Evolutionary conservation across 2,329 filamentous ascomycete species (phyloP), one percentile per base, ranked within the genome.

Genomic region (Hortaea werneckii): DNA sequence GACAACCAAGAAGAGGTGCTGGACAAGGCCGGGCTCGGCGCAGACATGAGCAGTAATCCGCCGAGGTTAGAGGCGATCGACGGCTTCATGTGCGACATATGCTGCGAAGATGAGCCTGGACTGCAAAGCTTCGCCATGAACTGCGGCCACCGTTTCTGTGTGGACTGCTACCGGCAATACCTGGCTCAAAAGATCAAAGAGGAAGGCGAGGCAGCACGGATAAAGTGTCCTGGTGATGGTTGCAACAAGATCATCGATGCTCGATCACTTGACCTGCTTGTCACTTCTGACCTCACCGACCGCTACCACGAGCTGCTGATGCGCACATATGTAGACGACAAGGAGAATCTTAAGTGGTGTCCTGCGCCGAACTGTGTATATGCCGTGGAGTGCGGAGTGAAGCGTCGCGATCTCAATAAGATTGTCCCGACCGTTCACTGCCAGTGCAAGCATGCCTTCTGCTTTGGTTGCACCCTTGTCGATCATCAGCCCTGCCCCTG

Each of bases 281-380:
- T 82, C 40, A 68, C 75, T 27, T 63, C 70, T 30, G 75, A 77
- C 45, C 65, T 82, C 29, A 75, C 72, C 48, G 71, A 75, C 37
- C 73, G 79, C 70, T 98, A 98, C 61, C 80, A 85, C 53, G 81
- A 85, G 56, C 76, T 98, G 11, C 80, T 98, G 30, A 95, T 86
- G 60, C 77, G 92, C 56, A 95, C 89, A 5, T 98, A 95, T 60
- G 92, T 98, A 49, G 92, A 98, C 65, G 90, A 98, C 66, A 95
- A 88, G 67, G 89, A 95, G 47, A 84, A 83, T 46, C 78, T 96
- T 49, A 95, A 94, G 65, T 98, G 92, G 92, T 98, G 92, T 64
- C 92, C 92, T 0, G 90, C 90, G 1, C 92, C 92, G n/a, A 90
- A 98, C 65, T 98, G 92, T 67, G 79, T 85, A 58, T 96, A 92